These are phyloP conservation scores for Xerocomus brunneocitrinus DNA, from an alignment of 768 basidiomycete species.

Conservation along the genomic window DNA sequence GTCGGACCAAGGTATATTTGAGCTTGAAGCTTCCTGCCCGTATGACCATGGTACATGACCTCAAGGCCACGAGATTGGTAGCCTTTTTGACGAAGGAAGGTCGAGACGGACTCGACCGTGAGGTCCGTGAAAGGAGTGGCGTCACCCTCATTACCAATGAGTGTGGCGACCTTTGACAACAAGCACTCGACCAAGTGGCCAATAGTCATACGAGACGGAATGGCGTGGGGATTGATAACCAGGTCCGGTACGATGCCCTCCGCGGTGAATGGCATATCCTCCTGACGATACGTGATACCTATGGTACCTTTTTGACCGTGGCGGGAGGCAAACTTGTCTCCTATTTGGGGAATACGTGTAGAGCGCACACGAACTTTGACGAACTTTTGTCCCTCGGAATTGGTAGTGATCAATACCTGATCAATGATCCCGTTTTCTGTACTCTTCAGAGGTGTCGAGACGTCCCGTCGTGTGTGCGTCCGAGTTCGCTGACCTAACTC, in stretches of 20 bases:
- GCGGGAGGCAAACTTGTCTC: slow-evolving; percentile 98
- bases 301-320: slow-evolving; percentile 99
- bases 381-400: slow-evolving; percentile 93
- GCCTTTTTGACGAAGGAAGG: slow-evolving; percentile 78
- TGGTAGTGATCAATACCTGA: slow-evolving; percentile 95
- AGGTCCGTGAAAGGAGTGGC: slow-evolving; percentile 98
- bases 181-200: slow-evolving; percentile 99
- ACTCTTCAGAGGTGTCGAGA: slow-evolving; percentile 95
- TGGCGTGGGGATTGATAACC: slow-evolving; percentile 98
- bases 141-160: slow-evolving; percentile 96
- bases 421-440: slow-evolving; percentile 98
- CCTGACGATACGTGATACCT: slow-evolving; percentile 98
- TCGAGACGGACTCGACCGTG: slow-evolving; percentile 98
- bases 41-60: slow-evolving; percentile 98
- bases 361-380: slow-evolving; percentile 97
- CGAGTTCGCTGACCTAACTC: slow-evolving; percentile 96
- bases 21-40: slow-evolving; percentile 95
- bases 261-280: slow-evolving; percentile 99
- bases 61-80: slow-evolving; percentile 98
- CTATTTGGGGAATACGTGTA: slow-evolving; percentile 94
- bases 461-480: slow-evolving; percentile 89
- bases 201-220: slow-evolving; percentile 99
- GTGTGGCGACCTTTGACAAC: slow-evolving; percentile 91
- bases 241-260: slow-evolving; percentile 97
- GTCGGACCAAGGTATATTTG: slow-evolving; percentile 98